Evolutionary conservation across 2,329 filamentous ascomycete genomes (phyloP).

Genomic region (Leptographium procerum): DNA sequence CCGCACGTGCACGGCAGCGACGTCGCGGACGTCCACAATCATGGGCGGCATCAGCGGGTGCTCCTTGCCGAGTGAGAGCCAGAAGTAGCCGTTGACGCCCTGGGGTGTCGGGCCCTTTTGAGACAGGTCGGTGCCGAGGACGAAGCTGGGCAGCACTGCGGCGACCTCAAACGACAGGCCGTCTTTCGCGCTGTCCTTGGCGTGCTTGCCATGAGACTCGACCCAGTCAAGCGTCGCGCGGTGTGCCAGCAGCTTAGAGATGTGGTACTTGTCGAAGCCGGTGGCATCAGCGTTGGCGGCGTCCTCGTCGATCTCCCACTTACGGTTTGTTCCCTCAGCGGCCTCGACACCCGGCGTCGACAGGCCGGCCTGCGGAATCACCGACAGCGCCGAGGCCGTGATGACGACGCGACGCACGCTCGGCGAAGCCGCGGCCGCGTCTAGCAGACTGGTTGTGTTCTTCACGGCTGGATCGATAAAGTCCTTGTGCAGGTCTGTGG

Average conservation of each 20-base stretch:
- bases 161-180: constrained; percentile 9
- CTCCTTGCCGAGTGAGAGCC: background rate
- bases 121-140: constrained; percentile 7
- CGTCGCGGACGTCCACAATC: background rate
- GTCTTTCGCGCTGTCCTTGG: background rate
- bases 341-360: background rate
- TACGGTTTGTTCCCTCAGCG: background rate
- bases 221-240: constrained; percentile 7
- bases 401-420: background rate
- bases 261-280: constrained; percentile 16
- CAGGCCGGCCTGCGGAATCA: background rate
- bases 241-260: constrained; percentile 14
- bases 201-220: no score
- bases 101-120: background rate
- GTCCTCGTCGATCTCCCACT: background rate
- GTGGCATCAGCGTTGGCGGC: background rate
- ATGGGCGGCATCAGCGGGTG: background rate
- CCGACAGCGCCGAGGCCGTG: background rate
- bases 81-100: background rate
- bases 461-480: background rate
- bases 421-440: background rate
- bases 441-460: background rate
- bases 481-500: background rate
- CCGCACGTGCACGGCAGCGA: background rate
- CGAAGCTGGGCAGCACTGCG: constrained; percentile 5